Base-by-base conservation (phyloP, 805 yeast genomes). In the Lipomyces sp. region DNA sequence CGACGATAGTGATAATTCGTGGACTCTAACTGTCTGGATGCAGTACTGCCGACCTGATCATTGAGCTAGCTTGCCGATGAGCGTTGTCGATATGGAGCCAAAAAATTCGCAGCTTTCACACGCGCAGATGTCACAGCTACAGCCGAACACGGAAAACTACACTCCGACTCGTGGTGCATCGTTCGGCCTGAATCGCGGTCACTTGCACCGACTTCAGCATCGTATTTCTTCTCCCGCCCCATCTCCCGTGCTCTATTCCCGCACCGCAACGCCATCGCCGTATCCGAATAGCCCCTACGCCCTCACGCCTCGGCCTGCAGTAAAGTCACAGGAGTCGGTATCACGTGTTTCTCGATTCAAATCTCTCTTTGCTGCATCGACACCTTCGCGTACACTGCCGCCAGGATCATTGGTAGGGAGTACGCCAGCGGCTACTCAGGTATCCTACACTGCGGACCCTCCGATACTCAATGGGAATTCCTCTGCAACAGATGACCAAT, bases 111-210 rank as follows among this genome's bases (percentile, higher is more conserved):
- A n/a, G n/a, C n/a, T n/a, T n/a, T n/a, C n/a, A n/a, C n/a, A n/a
- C n/a, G n/a, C n/a, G n/a, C n/a, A n/a, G n/a, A n/a, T n/a, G n/a
- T n/a, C n/a, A n/a, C n/a, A n/a, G n/a, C n/a, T n/a, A n/a, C n/a
- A n/a, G n/a, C n/a, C n/a, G n/a, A n/a, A n/a, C n/a, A n/a, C n/a
- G n/a, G n/a, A n/a, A n/a, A 38, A 14, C 32, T n/a, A 22, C 18
- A 22, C 19, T 38, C 29, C 28, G 7, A 19, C 41, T 6, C 29
- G 29, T 10, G 10, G 29, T 16, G 39, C 46, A 10, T 29, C 31
- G 18, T 53, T 53, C 31, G 51, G 35, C 24, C 51, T 53, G 11
- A 53, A 53, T 35, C 32, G 46, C 2, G 58, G 58, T 13, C 52
- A 53, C 37, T 36, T 53, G 4, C 43, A 38, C n/a, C 43, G 55